Evolutionary conservation across 2,329 filamentous ascomycete genomes (phyloP), one percentile per base, ranked within the genome.

Genomic region (Fonsecaea monophora): DNA sequence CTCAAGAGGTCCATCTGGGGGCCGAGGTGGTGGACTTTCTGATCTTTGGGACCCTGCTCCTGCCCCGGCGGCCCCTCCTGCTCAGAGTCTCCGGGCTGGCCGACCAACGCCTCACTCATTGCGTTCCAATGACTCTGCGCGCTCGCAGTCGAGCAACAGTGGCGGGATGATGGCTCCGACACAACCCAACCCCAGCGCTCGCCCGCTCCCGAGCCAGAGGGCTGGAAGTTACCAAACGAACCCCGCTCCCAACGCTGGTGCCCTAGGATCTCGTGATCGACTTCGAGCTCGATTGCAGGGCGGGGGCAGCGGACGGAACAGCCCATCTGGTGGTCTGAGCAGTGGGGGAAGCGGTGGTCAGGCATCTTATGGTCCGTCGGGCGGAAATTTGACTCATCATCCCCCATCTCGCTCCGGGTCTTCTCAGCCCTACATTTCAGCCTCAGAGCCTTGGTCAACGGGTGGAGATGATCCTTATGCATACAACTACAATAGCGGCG

Each of bases 281-380:
- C 82, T 97, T 73, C 92, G 92, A 75, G 92, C 93, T 74, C 83
- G 92, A 68, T 80, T 97, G 54, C 92, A 92, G 84, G 88, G 87
- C n/a, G 85, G 86, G 35, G 68, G 68, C 40, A 72, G 71, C 45
- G 69, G 69, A 48, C 63, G 73, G 59, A 71, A 62, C 54, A 72
- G 68, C 64, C 70, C 71, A 10, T 68, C 68, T 9, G 53, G 63
- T 15, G 68, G 67, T 32, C 34, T 66, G 40, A 64, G 62, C 42
- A 60, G 64, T 57, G 55, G 54, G 35, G 63, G 60, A 42, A 60
- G 54, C 55, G 53, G 45, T 30, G 59, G 59, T 18, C 69, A 69
- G 59, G 40, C 42, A 30, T 67, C 64, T 34, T 69, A 70, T 56
- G 64, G 64, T 30, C 38, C 61, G 3, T 48, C 64, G 30, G 62